Evolutionary conservation across 1,284 basidiomycete species (phyloP), one percentile per base, ranked within the genome.

Genomic region (Cryptococcus hybrid): DNA sequence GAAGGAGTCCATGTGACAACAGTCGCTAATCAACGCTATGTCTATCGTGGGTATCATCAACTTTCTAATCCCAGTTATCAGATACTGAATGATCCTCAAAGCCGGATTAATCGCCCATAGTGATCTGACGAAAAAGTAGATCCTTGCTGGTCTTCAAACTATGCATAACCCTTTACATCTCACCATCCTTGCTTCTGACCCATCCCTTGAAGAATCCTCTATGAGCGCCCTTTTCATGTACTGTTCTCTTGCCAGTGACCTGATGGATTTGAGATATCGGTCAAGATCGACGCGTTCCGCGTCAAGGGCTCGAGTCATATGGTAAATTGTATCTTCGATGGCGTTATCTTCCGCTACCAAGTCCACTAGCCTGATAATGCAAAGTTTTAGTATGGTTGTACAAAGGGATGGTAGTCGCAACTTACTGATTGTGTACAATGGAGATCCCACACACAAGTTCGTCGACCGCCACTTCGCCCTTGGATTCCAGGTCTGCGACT

Each of bases 331-430:
- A 77, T 99, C 96, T 76, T 97, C 93, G 68, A 99, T 92, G 0
- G 95, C 93, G 67, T 94, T 93, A 76, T 99, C 96, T 75, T 99
- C 96, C n/a, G 96, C 93, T 6, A 97, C 88, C 24, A 99, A 82
- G 73, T 96, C 91, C 64, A 98, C 86, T 30, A 99, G 81, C 77
- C 94, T 97, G 71, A 18, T 47, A 8, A 30, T 30, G 30, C 9
- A 18, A 18, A 18, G 13, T 24, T 38, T 7, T 36, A n/a, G 35
- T 39, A 38, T 37, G 6, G 3, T 30, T 49, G 48, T 9, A 47
- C 34, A 3, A 15, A n/a, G 13, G 13, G 30, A 34, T 3, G 15
- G 7, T 45, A 34, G 13, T 9, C n/a, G 5, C 13, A 52, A 83
- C 88, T 76, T 70, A 95, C 94, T 97, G 93, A 78, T 95, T 94